Evolutionary conservation across 164 flowering plant species (phyloP), one percentile per base, ranked within the genome.

Genomic region (Stephania yunnanensis): DNA sequence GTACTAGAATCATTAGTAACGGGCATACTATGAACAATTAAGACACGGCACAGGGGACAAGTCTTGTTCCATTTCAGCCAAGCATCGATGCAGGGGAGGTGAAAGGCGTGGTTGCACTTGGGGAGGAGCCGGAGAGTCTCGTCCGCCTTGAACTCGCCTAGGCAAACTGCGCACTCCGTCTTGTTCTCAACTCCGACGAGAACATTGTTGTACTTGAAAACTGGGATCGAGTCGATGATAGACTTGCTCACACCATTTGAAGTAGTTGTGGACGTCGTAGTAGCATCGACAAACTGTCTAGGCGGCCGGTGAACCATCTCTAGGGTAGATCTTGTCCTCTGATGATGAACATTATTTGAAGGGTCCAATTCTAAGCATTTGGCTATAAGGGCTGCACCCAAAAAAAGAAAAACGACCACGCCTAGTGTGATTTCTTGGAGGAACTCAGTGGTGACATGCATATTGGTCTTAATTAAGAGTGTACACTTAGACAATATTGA

Each of bases 71-170:
- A 85, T 77, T 84, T 80, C 42, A 89, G 73, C 95, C 95, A 89
- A 10, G 88, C 87, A 77, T 91, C 95, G 50, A 91, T 88, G 70
- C 95, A 91, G 66, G 83, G 72, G 25, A 87, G 76, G 70, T 91
- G 92, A 76, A 91, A 91, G 10, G 92, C 90, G 68, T 91, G 95
- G 72, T 81, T 84, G 73, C 92, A 91, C 78, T 91, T 89, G 30
- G 95, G 95, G 69, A 91, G 78, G 4, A 91, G 78, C 70, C 92
- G 68, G 19, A 91, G 82, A 20, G 78, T 82, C 30, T 89, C 92
- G 10, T 81, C 87, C 19, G 88, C 86, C n/a, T 71, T 77, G 74
- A 89, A 91, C 78, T 91, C 95, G 30, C 68, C 74, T 58, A 91
- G 74, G 67, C 95, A 91, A 25, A 91, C 91, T 0, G 92, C 83